Base-by-base conservation (phyloP, 2,329 filamentous ascomycete genomes). In the Pyrenochaeta sp. region DNA sequence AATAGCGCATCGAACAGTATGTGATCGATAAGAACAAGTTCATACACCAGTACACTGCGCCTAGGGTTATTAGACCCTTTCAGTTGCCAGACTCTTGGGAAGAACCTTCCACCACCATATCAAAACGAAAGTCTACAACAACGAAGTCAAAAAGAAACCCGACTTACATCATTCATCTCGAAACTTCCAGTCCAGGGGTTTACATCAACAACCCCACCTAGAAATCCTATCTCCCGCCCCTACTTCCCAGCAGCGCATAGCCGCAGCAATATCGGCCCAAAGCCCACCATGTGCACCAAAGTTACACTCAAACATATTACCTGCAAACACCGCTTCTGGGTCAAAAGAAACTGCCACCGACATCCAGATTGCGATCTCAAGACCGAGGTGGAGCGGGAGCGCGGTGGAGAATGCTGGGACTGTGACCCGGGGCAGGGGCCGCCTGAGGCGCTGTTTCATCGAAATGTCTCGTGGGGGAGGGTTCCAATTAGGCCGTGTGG, bases 331-430 rank as follows among this genome's bases (percentile, higher is more conserved):
- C 28, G 26, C 10, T 50, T 51, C 36, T 60, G 53, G 53, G 44
- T 61, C 15, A 53, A 35, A 26, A 55, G 58, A 19, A 41, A 41
- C 13, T 61, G 58, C 22, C 42, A 51, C 19, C 55, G 55, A 2
- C 48, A 55, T 15, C 41, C 51, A 8, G 13, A 34, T 3, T 61
- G 58, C 22, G 38, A 35, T 1, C 27, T 56, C 1, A 38, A 48
- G 5, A 60, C 58, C 7, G 46, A 60, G 20, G 47, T 61, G 2
- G 17, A 52, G 6, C 55, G 58, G 3, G 45, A 51, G 24, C 51
- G 43, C 23, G 58, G 58, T 10, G 58, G 58, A 8, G 55, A 60
- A 15, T 61, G 56, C 15, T 61, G 56, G 58, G 58, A 55, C 2
- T 61, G 56, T 6, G 56, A 58, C 40, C 52, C 54, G 6, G 56